Evolutionary conservation across 345 rosid genomes (phyloP).

Genomic region (Populus davidiana): DNA sequence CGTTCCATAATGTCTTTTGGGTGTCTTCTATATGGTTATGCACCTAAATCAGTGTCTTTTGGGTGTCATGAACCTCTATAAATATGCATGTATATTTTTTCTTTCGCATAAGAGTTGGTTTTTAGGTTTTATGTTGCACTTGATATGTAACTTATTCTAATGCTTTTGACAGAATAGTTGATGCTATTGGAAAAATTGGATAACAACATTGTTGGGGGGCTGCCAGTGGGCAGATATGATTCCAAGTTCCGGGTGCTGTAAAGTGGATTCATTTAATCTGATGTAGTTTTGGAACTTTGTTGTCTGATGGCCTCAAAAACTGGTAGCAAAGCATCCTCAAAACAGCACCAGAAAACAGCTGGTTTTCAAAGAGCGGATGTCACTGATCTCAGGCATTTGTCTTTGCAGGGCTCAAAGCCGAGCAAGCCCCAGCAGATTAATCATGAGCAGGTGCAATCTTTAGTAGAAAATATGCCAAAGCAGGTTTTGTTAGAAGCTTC

Average conservation of each 20-base stretch:
- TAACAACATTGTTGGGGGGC: slow-evolving; percentile 6
- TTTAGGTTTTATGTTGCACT: not conserved
- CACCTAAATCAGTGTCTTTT: slow-evolving; percentile 1
- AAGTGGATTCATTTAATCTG: slow-evolving; percentile 28
- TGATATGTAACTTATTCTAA: not conserved
- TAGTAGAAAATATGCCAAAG: slow-evolving; percentile 32
- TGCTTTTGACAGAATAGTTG: slow-evolving; percentile 8
- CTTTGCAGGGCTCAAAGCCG: slow-evolving; percentile 38
- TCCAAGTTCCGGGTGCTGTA: slow-evolving; percentile 16
- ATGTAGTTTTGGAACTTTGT: slow-evolving; percentile 22
- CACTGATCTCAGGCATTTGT: slow-evolving; percentile 35
- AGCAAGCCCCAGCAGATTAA: slow-evolving; percentile 29
- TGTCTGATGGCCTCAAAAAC: slow-evolving; percentile 51
- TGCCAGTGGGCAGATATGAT: slow-evolving; percentile 21
- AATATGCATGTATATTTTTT: too few species aligned
- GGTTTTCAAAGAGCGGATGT: slow-evolving; percentile 33
- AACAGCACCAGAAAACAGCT: slow-evolving; percentile 34
- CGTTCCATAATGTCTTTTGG: not conserved
- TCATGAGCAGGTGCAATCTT: slow-evolving; percentile 29
- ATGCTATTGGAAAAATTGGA: slow-evolving; percentile 10
- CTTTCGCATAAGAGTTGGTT: not conserved
- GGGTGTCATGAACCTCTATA: slow-evolving; percentile 5
- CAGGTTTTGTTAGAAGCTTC: slow-evolving; percentile 30
- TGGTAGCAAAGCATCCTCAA: slow-evolving; percentile 37
- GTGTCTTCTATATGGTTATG: not conserved